These are phyloP conservation scores for Mortierella antarctica DNA, from an alignment of 192 early-diverging fungal species.

Conservation along the genomic window DNA sequence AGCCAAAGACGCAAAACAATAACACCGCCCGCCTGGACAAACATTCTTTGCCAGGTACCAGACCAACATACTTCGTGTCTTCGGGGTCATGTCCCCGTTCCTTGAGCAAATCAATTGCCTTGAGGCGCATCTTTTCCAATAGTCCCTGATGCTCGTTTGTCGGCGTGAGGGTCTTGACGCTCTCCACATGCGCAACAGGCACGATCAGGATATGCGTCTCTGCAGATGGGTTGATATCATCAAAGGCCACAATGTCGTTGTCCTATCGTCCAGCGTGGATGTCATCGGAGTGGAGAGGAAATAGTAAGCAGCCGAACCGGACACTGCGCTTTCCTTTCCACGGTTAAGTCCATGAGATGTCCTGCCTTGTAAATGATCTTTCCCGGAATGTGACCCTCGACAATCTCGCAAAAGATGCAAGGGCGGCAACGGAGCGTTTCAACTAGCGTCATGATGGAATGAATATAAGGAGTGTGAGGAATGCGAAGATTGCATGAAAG, in stretches of 20 bases:
- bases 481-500: too few relatives aligned
- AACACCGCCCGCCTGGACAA: background rate
- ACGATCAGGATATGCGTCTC: conserved; percentile 54
- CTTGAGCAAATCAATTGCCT: conserved; percentile 23
- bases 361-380: conserved; percentile 47
- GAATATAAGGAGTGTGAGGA: too few relatives aligned
- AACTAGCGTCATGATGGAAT: conserved; percentile 18
- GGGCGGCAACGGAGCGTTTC: conserved; percentile 40
- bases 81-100: conserved; percentile 31
- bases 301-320: background rate
- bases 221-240: conserved; percentile 53
- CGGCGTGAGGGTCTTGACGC: conserved; percentile 24
- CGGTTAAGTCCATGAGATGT: background rate
- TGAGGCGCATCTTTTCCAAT: conserved; percentile 30
- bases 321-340: background rate
- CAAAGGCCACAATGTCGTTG: conserved; percentile 45
- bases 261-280: conserved; percentile 21
- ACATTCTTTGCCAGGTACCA: background rate
- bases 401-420: conserved; percentile 50
- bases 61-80: conserved; percentile 18
- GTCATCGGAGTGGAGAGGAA: background rate
- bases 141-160: conserved; percentile 18
- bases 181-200: conserved; percentile 43
- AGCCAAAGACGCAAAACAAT: background rate
- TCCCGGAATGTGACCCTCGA: conserved; percentile 13